phyloP scores from a whole-genome alignment of 495 filamentous ascomycete genomes.

The Xylaria scruposa region DNA sequence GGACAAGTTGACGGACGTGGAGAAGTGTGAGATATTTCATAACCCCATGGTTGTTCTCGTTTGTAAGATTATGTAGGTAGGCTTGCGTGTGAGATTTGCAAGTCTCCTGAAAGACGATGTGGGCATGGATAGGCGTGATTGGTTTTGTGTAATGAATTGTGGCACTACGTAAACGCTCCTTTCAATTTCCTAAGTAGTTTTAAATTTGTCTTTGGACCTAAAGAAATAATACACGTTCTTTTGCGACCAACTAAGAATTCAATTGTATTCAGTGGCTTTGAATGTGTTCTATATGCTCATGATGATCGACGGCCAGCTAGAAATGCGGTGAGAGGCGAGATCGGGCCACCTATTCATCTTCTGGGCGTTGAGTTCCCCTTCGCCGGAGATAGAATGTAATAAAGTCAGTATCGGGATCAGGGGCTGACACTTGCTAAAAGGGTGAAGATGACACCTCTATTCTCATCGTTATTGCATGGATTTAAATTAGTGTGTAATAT shows the following conservation, averaged over 20 bases:
- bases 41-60: neutral
- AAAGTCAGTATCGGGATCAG: neutral
- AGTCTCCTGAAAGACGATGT: conserved; percentile 26
- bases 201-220: conserved; percentile 30
- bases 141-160: conserved; percentile 21
- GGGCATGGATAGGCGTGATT: conserved; percentile 17
- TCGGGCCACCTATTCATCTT: neutral
- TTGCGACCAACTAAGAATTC: conserved; percentile 12
- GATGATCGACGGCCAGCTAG: neutral
- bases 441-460: no score
- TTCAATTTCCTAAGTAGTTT: conserved; percentile 28
- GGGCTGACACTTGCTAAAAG: no score
- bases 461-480: no score
- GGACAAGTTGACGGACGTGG: neutral
- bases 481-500: no score
- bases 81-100: conserved; percentile 11
- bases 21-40: neutral
- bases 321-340: neutral
- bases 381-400: neutral
- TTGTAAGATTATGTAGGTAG: conserved; percentile 14
- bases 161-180: conserved; percentile 34
- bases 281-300: neutral
- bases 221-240: conserved; percentile 40
- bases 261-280: neutral
- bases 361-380: neutral